Percentiles rank a stretch among this genome's conserved stretches.
phyloP scores from a whole-genome alignment of 116 monocot genomes.

The Iris pallida region DNA sequence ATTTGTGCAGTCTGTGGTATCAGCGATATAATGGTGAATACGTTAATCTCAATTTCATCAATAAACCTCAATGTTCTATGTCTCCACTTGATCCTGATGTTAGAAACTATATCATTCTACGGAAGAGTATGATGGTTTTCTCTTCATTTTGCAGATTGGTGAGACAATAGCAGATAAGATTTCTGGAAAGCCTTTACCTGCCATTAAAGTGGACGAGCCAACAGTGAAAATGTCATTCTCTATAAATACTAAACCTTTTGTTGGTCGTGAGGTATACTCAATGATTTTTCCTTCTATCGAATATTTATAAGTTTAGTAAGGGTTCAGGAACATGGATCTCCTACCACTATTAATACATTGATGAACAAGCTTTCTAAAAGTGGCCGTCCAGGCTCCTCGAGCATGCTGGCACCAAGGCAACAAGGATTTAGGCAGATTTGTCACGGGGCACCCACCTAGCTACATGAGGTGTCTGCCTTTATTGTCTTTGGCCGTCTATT shows the following conservation, averaged over 20 bases:
- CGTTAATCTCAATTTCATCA: not conserved
- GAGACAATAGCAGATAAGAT: slow-evolving; percentile 97
- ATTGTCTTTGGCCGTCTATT: too few relatives aligned
- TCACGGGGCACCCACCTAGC: too few relatives aligned
- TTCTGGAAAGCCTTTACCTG: slow-evolving; percentile 71
- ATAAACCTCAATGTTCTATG: not conserved
- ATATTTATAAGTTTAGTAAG: too few relatives aligned
- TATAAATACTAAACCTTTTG: slow-evolving; percentile 90
- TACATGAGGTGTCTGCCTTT: too few relatives aligned
- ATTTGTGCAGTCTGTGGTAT: slow-evolving; percentile 99
- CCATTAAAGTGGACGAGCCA: slow-evolving; percentile 91
- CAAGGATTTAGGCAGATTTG: too few relatives aligned
- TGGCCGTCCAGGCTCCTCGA: too few relatives aligned
- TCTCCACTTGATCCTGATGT: not conserved
- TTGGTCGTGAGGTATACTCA: slow-evolving; percentile 78
- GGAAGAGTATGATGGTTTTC: not conserved
- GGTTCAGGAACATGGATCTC: too few relatives aligned
- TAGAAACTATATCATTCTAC: not conserved
- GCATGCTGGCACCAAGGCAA: too few relatives aligned
- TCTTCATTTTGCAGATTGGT: slow-evolving; percentile 63
- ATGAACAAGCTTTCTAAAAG: too few relatives aligned
- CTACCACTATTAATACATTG: too few relatives aligned
- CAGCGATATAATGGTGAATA: slow-evolving; percentile 73
- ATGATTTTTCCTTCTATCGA: too few relatives aligned
- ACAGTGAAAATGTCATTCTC: slow-evolving; percentile 98